These are phyloP conservation scores for Annulohypoxylon moriforme DNA, from an alignment of 495 filamentous ascomycete species.

Conservation along the genomic window DNA sequence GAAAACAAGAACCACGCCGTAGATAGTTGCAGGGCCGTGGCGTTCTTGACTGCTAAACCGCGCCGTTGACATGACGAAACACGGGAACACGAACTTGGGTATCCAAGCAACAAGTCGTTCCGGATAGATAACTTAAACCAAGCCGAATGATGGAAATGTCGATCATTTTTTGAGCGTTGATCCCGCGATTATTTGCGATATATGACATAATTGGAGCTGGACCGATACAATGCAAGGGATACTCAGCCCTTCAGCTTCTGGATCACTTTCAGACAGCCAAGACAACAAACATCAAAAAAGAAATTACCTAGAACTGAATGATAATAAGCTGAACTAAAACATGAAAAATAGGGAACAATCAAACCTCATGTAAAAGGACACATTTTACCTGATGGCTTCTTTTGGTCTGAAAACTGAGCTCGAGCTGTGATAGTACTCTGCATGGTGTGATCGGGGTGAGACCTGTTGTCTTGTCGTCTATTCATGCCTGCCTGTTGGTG, in stretches of 20 bases:
- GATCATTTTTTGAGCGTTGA: neutral
- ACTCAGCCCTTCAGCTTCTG: slow-evolving; percentile 2
- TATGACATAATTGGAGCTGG: slow-evolving; percentile 4
- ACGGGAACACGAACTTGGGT: neutral
- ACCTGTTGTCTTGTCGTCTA: neutral
- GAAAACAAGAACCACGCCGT: neutral
- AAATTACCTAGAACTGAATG: neutral
- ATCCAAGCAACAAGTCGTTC: neutral
- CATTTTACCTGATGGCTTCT: neutral
- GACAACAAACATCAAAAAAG: neutral
- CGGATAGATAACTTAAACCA: slow-evolving; percentile 1
- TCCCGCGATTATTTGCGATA: neutral
- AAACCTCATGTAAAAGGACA: neutral
- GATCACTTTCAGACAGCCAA: neutral
- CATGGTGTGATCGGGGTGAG: slow-evolving; percentile 21
- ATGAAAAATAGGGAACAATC: neutral
- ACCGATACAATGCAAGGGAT: neutral
- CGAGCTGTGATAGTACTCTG: slow-evolving; percentile 13
- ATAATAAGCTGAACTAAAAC: neutral
- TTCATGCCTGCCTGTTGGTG: neutral
- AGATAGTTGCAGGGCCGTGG: neutral
- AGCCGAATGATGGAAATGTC: neutral
- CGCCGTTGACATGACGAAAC: slow-evolving; percentile 1
- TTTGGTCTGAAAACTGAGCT: neutral
- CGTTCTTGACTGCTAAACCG: slow-evolving; percentile 4